Percentiles rank a stretch among this genome's conserved stretches.
phyloP scores from a whole-genome alignment of 805 yeast species.

The Candida awuae region DNA sequence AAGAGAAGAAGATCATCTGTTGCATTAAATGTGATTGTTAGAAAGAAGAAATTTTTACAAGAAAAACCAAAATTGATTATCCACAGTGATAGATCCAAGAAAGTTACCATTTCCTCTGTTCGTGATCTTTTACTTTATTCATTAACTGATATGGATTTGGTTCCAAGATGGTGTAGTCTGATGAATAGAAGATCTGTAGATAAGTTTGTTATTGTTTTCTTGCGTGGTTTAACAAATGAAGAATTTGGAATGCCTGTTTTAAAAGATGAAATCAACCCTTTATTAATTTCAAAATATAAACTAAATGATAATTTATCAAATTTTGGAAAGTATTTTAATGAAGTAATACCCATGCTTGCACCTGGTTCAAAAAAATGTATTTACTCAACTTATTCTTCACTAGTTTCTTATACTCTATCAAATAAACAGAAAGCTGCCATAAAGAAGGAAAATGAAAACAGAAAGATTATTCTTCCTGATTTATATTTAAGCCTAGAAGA shows the following conservation, averaged over 20 bases:
- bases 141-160: slow-evolving; percentile 32
- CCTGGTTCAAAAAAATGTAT: slow-evolving; percentile 59
- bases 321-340: slow-evolving; percentile 33
- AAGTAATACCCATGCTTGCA: slow-evolving; percentile 41
- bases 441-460: slow-evolving; percentile 26
- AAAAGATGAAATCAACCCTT: slow-evolving; percentile 11
- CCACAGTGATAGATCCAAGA: slow-evolving; percentile 16
- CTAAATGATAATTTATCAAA: slow-evolving; percentile 23
- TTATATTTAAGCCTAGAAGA: slow-evolving; percentile 44
- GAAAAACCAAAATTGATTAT: slow-evolving; percentile 13
- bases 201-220: slow-evolving; percentile 50
- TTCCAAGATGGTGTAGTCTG: slow-evolving; percentile 44
- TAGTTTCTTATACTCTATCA: slow-evolving; percentile 49
- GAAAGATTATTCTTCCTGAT: slow-evolving; percentile 42
- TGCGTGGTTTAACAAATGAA: slow-evolving; percentile 53
- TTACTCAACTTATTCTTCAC: slow-evolving; percentile 47
- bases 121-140: slow-evolving; percentile 40
- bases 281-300: slow-evolving; percentile 5
- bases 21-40: slow-evolving; percentile 22
- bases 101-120: slow-evolving; percentile 32
- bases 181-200: slow-evolving; percentile 39
- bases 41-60: slow-evolving; percentile 28
- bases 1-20: slow-evolving; percentile 35
- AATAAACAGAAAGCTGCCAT: slow-evolving; percentile 45
- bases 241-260: slow-evolving; percentile 33